These are phyloP conservation scores for Pyrenophora seminiperda DNA, from an alignment of 2,329 filamentous ascomycete species.

Conservation along the genomic window DNA sequence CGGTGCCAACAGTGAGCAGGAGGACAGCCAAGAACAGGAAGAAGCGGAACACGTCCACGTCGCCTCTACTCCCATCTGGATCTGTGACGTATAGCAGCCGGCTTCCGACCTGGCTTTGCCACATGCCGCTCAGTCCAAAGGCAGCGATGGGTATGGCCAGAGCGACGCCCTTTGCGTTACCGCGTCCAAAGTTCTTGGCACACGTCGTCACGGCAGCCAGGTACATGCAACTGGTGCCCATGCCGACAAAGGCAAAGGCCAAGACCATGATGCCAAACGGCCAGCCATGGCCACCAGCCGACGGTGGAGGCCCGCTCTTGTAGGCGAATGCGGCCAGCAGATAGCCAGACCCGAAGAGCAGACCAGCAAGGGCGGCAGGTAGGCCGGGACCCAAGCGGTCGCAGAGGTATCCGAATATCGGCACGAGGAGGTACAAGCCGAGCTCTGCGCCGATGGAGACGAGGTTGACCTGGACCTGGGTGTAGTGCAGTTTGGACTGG, in stretches of 20 bases:
- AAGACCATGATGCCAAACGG: conserved; percentile 83
- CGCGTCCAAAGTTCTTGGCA: conserved; percentile 95
- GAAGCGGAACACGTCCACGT: conserved; percentile 78
- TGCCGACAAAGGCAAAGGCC: conserved; percentile 81
- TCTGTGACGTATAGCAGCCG: conserved; percentile 73
- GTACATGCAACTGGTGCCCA: conserved; percentile 87
- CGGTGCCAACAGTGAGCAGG: conserved; percentile 70
- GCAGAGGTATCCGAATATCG: conserved; percentile 86
- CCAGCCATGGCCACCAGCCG: conserved; percentile 62
- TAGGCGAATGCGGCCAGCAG: conserved; percentile 82
- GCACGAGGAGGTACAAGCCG: conserved; percentile 89
- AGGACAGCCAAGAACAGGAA: conserved; percentile 82
- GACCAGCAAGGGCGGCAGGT: conserved; percentile 72
- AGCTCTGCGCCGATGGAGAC: conserved; percentile 86
- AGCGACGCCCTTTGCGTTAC: conserved; percentile 84
- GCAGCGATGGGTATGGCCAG: conserved; percentile 89
- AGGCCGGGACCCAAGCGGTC: conserved; percentile 83
- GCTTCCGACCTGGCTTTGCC: conserved; percentile 87
- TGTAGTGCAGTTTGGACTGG: conserved; percentile 83
- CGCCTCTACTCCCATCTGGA: conserved; percentile 64
- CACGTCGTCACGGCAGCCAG: conserved; percentile 89
- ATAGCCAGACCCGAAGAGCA: conserved; percentile 82
- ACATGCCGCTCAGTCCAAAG: conserved; percentile 93
- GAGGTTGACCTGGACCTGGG: conserved; percentile 88
- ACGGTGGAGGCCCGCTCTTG: conserved; percentile 60